phyloP scores from a whole-genome alignment of 345 rosid genomes.

The Atalantia buxifolia region DNA sequence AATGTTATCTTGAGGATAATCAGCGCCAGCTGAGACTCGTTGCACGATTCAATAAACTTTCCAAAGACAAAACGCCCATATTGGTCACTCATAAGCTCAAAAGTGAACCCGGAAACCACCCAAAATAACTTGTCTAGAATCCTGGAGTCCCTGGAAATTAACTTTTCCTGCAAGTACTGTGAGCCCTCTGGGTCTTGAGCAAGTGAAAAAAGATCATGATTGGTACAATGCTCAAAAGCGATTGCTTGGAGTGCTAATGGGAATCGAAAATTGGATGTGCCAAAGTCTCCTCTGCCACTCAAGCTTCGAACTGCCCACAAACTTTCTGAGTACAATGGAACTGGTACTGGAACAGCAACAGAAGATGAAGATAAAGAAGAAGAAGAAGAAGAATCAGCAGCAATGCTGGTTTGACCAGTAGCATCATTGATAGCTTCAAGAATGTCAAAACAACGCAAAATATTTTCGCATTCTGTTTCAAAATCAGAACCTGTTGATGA shows the following conservation, averaged over 20 bases:
- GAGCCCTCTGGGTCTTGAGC: constrained; percentile 14
- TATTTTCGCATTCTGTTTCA: background rate
- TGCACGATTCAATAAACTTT: constrained; percentile 19
- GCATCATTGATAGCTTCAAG: background rate
- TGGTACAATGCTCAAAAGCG: background rate
- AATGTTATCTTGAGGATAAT: background rate
- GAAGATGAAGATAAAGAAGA: background rate
- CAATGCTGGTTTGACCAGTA: background rate
- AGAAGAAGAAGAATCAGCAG: background rate
- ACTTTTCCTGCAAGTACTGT: background rate
- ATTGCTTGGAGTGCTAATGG: background rate
- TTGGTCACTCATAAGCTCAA: constrained; percentile 14
- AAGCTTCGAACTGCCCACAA: background rate
- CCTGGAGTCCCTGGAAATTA: background rate
- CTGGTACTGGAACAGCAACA: background rate
- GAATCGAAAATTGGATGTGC: background rate
- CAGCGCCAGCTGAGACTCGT: background rate
- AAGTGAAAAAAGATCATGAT: background rate
- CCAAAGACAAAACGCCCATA: constrained; percentile 17
- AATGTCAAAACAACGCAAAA: background rate
- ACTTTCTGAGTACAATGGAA: background rate
- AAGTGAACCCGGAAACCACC: background rate
- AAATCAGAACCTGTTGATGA: background rate
- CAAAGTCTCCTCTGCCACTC: background rate
- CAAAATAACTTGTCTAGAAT: background rate